Conservation (phyloP, 495 filamentous ascomycete genomes). For the Penicillium ochrochloron region DNA sequence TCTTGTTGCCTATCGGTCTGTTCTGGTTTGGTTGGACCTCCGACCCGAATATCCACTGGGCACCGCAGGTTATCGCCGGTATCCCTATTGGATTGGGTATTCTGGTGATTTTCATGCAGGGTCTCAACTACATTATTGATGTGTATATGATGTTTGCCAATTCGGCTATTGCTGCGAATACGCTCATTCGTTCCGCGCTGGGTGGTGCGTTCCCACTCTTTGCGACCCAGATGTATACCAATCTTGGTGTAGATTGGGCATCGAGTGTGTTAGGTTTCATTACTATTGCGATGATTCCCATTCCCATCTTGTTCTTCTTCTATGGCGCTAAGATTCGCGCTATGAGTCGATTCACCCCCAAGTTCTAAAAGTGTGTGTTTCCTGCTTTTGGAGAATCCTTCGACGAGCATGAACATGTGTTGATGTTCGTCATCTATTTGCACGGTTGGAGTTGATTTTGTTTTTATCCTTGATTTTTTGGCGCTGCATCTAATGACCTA, state of each 20-base stretch:
- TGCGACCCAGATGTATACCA: slow-evolving; percentile 63
- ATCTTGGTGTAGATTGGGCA: slow-evolving; percentile 66
- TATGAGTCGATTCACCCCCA: slow-evolving; percentile 53
- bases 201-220: slow-evolving; percentile 72
- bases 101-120: slow-evolving; percentile 61
- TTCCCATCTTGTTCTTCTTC: slow-evolving; percentile 72
- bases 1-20: slow-evolving; percentile 60
- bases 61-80: slow-evolving; percentile 54
- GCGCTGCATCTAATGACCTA: slow-evolving; percentile 13
- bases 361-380: slow-evolving; percentile 34
- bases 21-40: slow-evolving; percentile 72
- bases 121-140: slow-evolving; percentile 68
- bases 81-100: slow-evolving; percentile 59
- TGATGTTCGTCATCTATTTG: neutral
- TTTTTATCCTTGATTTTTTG: neutral
- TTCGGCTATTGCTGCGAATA: slow-evolving; percentile 70
- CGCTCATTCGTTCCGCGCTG: slow-evolving; percentile 64
- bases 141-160: slow-evolving; percentile 63
- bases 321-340: slow-evolving; percentile 67
- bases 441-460: slow-evolving; percentile 6
- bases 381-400: neutral
- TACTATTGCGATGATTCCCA: slow-evolving; percentile 65
- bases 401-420: neutral
- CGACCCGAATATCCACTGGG: slow-evolving; percentile 46
- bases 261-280: slow-evolving; percentile 70